Evolutionary conservation across 768 basidiomycete genomes (phyloP), one percentile per base, ranked within the genome.

Genomic region (Asterophora lycoperdoides): DNA sequence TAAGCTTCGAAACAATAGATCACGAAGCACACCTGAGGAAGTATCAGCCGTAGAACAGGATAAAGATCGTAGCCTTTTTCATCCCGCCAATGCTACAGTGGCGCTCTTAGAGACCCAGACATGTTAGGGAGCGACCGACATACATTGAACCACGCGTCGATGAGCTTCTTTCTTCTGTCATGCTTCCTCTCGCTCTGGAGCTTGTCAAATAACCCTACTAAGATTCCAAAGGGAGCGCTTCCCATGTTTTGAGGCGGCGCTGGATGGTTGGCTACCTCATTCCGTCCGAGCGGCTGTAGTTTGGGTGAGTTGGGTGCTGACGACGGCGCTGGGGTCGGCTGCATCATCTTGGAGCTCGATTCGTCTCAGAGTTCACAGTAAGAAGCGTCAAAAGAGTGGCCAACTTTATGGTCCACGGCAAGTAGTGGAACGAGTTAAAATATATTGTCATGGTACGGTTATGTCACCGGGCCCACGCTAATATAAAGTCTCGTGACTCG

Each of bases 1-100:
- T 6, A 23, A 6, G 23, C 23, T 23, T 23, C 6, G 23, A 23
- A 23, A 6, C 23, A 23, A 23, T 3, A 6, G 3, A 23, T 23
- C 23, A 23, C 6, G 23, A 23, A 23, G 65, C 67, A 49, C 66
- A 78, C 91, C 76, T 96, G 94, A 5, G 96, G 96, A 34, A 99
- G 73, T 44, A 99, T 73, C 17, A 99, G 75, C 28, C 93, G 83
- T 41, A 98, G 72, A 26, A 93, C 81, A 4, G 95, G 94, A 65
- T 89, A 97, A 29, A 99, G 65, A 62, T 98, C 90, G 58, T 80
- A 71, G 0, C 96, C 96, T 37, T 92, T 86, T 58, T 89, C 79
- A 36, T 81, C 71, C 56, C 94, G 78, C 92, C 93, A 98, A 60
- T 86, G 83, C 86, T 91, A 56, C 14, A 33, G 43, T 17, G 37